A percentile compares a stretch with the other conserved stretches of the same genome.
Evolutionary conservation across 768 basidiomycete species (phyloP).

Genomic region (Lactarius pseudohatsudake): DNA sequence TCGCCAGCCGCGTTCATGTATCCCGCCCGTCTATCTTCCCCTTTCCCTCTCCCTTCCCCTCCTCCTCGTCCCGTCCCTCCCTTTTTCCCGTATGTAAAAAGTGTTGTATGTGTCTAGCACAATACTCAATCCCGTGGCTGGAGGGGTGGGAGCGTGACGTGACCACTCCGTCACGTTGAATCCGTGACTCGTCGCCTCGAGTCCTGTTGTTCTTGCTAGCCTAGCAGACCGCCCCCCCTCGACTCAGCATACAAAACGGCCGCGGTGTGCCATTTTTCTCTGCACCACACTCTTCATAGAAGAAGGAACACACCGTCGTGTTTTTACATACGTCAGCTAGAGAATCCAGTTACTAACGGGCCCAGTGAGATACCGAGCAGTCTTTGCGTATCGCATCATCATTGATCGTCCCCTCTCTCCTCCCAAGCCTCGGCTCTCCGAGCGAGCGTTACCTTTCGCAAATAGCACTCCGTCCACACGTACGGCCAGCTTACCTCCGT

Average conservation of each 20-base stretch:
- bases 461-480: slow-evolving; percentile 21
- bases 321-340: slow-evolving; percentile 17
- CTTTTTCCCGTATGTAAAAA: slow-evolving; percentile 28
- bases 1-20: slow-evolving; percentile 31
- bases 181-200: slow-evolving; percentile 25
- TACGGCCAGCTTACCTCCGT: slow-evolving; percentile 24
- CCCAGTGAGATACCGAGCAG: slow-evolving; percentile 22
- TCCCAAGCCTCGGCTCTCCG: slow-evolving; percentile 30
- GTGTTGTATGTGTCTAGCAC: slow-evolving; percentile 22
- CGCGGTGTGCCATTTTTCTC: slow-evolving; percentile 1
- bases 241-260: slow-evolving; percentile 12
- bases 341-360: slow-evolving; percentile 1
- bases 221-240: slow-evolving; percentile 14
- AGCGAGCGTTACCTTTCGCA: slow-evolving; percentile 24
- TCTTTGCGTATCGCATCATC: slow-evolving; percentile 29
- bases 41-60: slow-evolving; percentile 28
- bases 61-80: slow-evolving; percentile 26
- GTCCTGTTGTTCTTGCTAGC: slow-evolving; percentile 26
- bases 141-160: slow-evolving; percentile 29
- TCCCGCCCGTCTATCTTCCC: slow-evolving; percentile 29
- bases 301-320: slow-evolving; percentile 13
- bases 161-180: slow-evolving; percentile 26
- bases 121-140: slow-evolving; percentile 19
- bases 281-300: not conserved
- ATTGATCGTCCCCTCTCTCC: slow-evolving; percentile 30